A percentile compares a stretch with the other conserved stretches of the same genome.
Evolutionary conservation across 208 protist genomes (phyloP).

Genomic region (Trypanosomatidae sp.): DNA sequence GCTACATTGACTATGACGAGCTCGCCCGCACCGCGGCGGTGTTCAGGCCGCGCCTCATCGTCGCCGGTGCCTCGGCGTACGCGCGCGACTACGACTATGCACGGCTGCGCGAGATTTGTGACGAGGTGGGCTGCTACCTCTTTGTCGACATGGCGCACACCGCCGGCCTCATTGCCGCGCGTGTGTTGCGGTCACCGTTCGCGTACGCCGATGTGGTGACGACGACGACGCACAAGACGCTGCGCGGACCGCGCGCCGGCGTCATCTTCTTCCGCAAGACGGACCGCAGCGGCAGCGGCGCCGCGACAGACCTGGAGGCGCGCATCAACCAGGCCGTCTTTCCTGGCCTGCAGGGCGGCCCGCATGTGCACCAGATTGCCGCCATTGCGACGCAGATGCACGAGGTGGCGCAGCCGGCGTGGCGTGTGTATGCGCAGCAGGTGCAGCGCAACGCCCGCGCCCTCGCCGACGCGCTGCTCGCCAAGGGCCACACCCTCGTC

Average conservation of each 20-base stretch:
- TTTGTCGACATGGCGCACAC: conserved; percentile 99
- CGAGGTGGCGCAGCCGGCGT: conserved; percentile 88
- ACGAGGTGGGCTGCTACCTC: conserved; percentile 84
- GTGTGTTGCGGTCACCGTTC: conserved; percentile 88
- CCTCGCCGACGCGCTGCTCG: conserved; percentile 68
- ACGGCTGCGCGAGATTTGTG: conserved; percentile 74
- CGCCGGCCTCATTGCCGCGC: conserved; percentile 87
- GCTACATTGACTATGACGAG: conserved; percentile 95
- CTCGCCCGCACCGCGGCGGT: conserved; percentile 78
- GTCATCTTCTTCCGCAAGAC: conserved; percentile 98
- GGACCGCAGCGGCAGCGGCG: conserved; percentile 31
- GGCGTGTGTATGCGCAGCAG: conserved; percentile 89
- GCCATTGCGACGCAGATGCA: conserved; percentile 94
- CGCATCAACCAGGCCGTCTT: conserved; percentile 98
- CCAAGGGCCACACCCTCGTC: conserved; percentile 87
- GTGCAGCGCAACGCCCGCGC: conserved; percentile 83
- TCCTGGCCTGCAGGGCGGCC: conserved; percentile 96
- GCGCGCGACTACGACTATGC: conserved; percentile 96
- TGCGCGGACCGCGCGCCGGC: conserved; percentile 96
- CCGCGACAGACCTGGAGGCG: conserved; percentile 78
- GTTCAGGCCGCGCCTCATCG: conserved; percentile 95
- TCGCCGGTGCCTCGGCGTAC: conserved; percentile 96
- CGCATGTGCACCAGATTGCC: conserved; percentile 97
- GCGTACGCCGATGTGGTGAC: conserved; percentile 97
- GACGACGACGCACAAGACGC: conserved; percentile 99